Evolutionary conservation across 1,139 yeast genomes (phyloP), one percentile per base, ranked within the genome.

Genomic region (Diutina catenulata): DNA sequence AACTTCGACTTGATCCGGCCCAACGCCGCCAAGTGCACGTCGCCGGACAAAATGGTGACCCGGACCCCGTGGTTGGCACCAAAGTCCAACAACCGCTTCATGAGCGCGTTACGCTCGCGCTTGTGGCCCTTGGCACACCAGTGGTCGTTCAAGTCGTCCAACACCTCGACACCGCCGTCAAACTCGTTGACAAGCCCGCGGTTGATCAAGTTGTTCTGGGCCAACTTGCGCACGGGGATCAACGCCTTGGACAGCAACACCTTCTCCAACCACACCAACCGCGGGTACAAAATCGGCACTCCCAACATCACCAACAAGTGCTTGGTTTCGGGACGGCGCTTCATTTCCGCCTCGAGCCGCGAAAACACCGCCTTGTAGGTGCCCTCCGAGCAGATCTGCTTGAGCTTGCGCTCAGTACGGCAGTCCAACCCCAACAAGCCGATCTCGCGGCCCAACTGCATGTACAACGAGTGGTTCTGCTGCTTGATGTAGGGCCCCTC

Each of bases 131-230:
- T 70, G 5, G 95, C 81, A 57, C 96, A 87, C 97, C 97, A 88
- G 57, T 91, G 97, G 55, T 88, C 98, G 52, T 87, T 81, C 53
- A 91, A 68, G 54, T 88, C 97, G 52, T 91, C 97, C 46, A 88
- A 68, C 14, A 88, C 75, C 58, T 88, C 97, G 15, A 88, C 77
- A 33, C 81, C 76, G 2, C 96, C 96, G 51, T 87, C 95, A 52
- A 87, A 88, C 47, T 84, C 93, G 52, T 91, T 88, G 28, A 84
- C 86, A 28, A 84, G 60, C 1, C 93, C 88, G 41, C 72, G 68
- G 36, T 71, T 69, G 37, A 82, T 57, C 37, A 81, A 56, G 3
- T 91, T 88, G 44, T 72, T 74, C 42, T 76, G 68, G 2, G 95
- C 86, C 39, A 87, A 57, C 41, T 64, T 68, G 51, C 78, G 74